phyloP scores from a whole-genome alignment of 2,329 filamentous ascomycete genomes.

The Paraphoma sp. region DNA sequence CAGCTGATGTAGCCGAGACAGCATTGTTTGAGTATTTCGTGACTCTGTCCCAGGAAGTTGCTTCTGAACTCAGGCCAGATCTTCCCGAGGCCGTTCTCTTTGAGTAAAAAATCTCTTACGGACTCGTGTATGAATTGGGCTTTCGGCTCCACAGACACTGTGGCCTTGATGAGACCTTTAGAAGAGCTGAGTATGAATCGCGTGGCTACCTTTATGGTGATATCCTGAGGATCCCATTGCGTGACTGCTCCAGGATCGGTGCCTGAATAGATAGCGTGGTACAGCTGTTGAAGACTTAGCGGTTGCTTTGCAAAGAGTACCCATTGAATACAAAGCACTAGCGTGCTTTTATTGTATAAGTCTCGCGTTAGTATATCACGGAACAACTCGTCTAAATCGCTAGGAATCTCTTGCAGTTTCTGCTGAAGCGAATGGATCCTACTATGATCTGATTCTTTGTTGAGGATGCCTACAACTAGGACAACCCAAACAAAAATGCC shows the following conservation, averaged over 20 bases:
- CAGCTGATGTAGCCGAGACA: conserved; percentile 23
- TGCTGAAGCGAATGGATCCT: conserved; percentile 35
- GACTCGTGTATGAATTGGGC: conserved; percentile 40
- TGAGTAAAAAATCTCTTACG: conserved; percentile 49
- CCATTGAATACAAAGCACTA: conserved; percentile 25
- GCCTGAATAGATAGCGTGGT: conserved; percentile 16
- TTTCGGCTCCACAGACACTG: conserved; percentile 14
- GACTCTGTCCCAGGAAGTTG: conserved; percentile 43
- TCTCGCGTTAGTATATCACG: conserved; percentile 54
- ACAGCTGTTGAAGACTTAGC: conserved; percentile 22
- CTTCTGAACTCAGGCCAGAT: conserved; percentile 41
- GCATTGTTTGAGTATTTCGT: conserved; percentile 47
- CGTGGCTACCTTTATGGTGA: conserved; percentile 13
- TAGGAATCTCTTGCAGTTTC: conserved; percentile 50
- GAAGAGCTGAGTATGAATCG: conserved; percentile 25
- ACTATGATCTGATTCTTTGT: conserved; percentile 48
- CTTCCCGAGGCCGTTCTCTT: conserved; percentile 36
- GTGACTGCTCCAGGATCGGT: conserved; percentile 2
- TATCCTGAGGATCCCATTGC: conserved; percentile 16
- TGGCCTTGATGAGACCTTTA: conserved; percentile 27
- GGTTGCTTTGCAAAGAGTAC: conserved; percentile 23
- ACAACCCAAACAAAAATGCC: conserved; percentile 54
- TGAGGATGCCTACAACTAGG: conserved; percentile 49
- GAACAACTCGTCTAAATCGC: conserved; percentile 57
- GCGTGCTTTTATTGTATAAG: conserved; percentile 8